Conservation (phyloP, 1,139 yeast genomes). For the Diutina sp. region DNA sequence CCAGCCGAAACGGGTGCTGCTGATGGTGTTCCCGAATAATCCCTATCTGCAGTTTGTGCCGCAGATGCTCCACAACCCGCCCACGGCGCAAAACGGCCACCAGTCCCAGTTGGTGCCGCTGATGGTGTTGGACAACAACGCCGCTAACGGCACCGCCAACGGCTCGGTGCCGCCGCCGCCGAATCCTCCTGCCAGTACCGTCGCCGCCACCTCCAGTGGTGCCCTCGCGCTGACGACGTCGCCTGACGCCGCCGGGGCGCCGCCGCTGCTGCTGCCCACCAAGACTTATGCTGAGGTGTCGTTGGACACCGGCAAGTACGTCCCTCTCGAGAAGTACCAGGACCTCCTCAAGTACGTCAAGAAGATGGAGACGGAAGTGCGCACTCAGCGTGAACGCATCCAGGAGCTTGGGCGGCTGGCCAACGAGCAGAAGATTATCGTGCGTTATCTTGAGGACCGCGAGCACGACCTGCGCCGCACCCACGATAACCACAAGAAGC, state of each 20-base stretch:
- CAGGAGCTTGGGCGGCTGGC: neutral
- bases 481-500: neutral
- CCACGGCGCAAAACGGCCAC: neutral
- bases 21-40: neutral
- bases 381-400: neutral
- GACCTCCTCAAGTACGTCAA: neutral
- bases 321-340: neutral
- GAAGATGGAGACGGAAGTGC: neutral
- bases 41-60: constrained; percentile 1
- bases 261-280: neutral
- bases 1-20: neutral
- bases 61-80: neutral
- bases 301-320: neutral
- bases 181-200: neutral
- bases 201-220: neutral
- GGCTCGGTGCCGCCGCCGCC: neutral
- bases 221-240: neutral
- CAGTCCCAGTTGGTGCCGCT: neutral
- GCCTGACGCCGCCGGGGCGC: neutral
- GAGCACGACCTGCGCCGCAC: neutral
- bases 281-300: neutral
- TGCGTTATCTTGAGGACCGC: neutral
- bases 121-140: neutral
- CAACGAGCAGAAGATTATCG: neutral
- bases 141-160: neutral